Evolutionary conservation across 495 filamentous ascomycete species (phyloP).

Genomic region (Neurospora sp.): DNA sequence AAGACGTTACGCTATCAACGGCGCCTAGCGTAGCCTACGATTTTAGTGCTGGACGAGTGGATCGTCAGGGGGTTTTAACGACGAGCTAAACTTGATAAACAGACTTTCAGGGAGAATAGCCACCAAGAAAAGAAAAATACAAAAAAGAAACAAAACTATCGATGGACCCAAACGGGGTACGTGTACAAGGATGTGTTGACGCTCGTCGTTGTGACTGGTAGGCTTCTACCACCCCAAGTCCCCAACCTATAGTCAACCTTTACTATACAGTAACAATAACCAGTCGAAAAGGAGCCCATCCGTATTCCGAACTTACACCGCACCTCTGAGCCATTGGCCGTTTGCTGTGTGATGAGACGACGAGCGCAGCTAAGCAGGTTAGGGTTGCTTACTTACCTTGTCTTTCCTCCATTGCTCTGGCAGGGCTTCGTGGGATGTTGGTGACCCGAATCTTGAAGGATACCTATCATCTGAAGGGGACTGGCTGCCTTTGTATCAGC

Average conservation of each 20-base stretch:
- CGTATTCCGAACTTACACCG: not conserved
- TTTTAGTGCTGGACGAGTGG: not conserved
- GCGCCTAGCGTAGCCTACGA: not conserved
- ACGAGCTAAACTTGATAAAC: not conserved
- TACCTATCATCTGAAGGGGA: not conserved
- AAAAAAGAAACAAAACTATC: not conserved
- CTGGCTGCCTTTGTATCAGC: not conserved
- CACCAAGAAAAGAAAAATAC: not conserved
- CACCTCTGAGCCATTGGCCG: not conserved
- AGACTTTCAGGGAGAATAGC: not conserved
- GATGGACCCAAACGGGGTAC: not conserved
- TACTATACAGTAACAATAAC: not conserved
- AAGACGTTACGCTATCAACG: not conserved
- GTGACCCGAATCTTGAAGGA: not conserved
- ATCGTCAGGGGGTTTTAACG: not conserved
- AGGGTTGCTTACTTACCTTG: not conserved
- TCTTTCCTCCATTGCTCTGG: not conserved
- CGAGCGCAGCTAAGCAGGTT: not conserved
- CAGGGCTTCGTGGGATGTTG: not conserved
- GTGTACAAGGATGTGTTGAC: not conserved
- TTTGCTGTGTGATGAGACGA: not conserved
- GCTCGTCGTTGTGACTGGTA: not conserved
- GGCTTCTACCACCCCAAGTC: not conserved
- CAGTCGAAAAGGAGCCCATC: not conserved
- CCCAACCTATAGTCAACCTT: not conserved